phyloP scores from a whole-genome alignment of 2,329 filamentous ascomycete genomes.

The Ceratocystis cacaofunesta region DNA sequence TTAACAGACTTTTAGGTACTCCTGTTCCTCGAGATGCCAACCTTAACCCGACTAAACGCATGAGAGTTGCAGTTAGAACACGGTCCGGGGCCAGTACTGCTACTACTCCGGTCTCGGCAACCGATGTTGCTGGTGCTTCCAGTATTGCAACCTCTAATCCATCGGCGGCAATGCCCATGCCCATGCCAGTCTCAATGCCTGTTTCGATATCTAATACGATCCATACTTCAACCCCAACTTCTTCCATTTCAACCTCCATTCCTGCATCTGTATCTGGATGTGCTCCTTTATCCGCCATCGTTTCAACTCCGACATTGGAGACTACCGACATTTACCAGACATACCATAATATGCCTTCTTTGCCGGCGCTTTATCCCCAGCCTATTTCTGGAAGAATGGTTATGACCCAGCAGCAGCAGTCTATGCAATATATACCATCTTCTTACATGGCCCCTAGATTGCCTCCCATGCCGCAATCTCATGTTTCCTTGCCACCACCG shows the following conservation, averaged over 20 bases:
- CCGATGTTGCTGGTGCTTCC: neutral
- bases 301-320: slow-evolving; percentile 10
- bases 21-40: neutral
- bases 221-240: neutral
- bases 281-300: neutral
- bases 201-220: neutral
- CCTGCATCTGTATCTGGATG: neutral
- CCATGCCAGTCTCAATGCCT: neutral
- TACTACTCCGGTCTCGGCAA: neutral
- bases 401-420: slow-evolving; percentile 34
- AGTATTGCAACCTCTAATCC: neutral
- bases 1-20: neutral
- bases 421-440: slow-evolving; percentile 29
- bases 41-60: slow-evolving; percentile 18
- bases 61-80: slow-evolving; percentile 21
- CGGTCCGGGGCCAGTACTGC: neutral
- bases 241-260: neutral
- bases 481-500: slow-evolving; percentile 15
- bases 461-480: slow-evolving; percentile 25
- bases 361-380: neutral
- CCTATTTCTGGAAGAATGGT: slow-evolving; percentile 37
- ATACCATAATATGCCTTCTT: neutral
- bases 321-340: slow-evolving; percentile 6
- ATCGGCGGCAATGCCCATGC: neutral
- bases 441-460: neutral